Percentiles rank a stretch among this genome's conserved stretches.
Conservation (phyloP, 179 eudicot genomes). For the Spinacia oleracea region DNA sequence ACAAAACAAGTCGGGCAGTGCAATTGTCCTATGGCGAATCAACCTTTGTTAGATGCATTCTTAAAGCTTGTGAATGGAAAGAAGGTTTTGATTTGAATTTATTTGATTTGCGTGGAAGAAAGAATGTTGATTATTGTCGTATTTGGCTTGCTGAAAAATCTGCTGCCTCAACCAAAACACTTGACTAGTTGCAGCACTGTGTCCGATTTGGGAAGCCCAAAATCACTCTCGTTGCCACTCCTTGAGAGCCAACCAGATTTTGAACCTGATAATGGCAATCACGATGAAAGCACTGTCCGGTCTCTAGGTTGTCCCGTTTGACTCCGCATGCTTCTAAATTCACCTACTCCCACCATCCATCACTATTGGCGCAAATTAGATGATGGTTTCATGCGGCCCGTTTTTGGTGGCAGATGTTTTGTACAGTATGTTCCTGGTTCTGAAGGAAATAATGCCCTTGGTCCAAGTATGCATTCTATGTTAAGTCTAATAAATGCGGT, state of each 20-base stretch:
- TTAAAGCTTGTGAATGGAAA: too few species aligned
- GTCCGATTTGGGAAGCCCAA: constrained; percentile 50
- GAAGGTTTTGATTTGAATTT: too few species aligned
- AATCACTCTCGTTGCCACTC: constrained; percentile 46
- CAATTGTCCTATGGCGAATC: too few species aligned
- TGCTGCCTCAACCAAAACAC: constrained; percentile 47
- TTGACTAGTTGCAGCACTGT: constrained; percentile 37
- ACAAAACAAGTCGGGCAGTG: too few species aligned
- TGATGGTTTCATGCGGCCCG: constrained; percentile 68
- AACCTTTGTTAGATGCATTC: too few species aligned
- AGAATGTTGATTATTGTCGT: constrained; percentile 28
- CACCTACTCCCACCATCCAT: constrained; percentile 66
- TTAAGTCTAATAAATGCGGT: too few species aligned
- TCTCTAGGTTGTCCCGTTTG: constrained; percentile 41
- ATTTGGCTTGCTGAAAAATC: constrained; percentile 63
- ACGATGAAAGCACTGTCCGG: constrained; percentile 14
- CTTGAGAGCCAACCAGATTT: constrained; percentile 39
- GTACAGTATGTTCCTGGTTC: too few species aligned
- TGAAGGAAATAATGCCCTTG: too few species aligned
- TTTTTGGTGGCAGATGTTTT: constrained; percentile 83
- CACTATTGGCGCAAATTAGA: constrained; percentile 74
- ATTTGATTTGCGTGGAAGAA: too few species aligned
- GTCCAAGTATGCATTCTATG: too few species aligned
- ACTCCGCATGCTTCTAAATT: constrained; percentile 51
- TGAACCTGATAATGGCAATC: constrained; percentile 33